Conservation (phyloP, 2,329 filamentous ascomycete genomes). For the Apiospora sp. region DNA sequence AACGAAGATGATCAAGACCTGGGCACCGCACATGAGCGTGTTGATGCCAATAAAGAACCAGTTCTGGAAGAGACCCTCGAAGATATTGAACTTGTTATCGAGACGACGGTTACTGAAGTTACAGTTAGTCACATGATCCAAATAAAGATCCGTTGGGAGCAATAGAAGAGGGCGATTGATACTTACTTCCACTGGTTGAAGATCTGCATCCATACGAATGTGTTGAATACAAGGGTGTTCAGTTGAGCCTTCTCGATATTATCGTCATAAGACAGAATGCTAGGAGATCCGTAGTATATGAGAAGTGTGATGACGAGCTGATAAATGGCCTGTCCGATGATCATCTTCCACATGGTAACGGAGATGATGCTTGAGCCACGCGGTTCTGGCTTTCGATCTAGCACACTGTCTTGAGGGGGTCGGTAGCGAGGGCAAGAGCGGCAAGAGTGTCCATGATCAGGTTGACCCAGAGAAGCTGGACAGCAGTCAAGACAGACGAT, state of each 20-base stretch:
- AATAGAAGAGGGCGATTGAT: not conserved
- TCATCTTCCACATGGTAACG: constrained; percentile 99
- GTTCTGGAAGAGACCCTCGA: constrained; percentile 86
- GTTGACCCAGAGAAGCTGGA: constrained; percentile 95
- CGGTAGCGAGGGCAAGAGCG: constrained; percentile 86
- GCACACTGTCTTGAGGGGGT: constrained; percentile 83
- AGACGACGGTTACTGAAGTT: constrained; percentile 78
- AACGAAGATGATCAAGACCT: constrained; percentile 88
- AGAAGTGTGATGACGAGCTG: constrained; percentile 83
- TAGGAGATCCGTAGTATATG: constrained; percentile 77
- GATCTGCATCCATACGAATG: constrained; percentile 99
- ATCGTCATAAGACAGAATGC: constrained; percentile 61
- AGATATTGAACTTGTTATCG: constrained; percentile 95
- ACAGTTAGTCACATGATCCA: constrained; percentile 34
- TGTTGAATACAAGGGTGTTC: constrained; percentile 91
- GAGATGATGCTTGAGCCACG: constrained; percentile 74
- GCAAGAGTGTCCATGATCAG: constrained; percentile 98
- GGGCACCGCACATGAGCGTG: constrained; percentile 84
- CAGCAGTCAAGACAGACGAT: constrained; percentile 81
- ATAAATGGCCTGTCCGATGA: constrained; percentile 89
- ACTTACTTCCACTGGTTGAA: constrained; percentile 96
- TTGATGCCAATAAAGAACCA: constrained; percentile 91
- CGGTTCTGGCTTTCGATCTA: constrained; percentile 76
- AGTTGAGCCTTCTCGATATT: constrained; percentile 57
- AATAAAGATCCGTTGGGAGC: not conserved